Conservation (phyloP, 306 rosid genomes). For the Pachyrhizus erosus region DNA sequence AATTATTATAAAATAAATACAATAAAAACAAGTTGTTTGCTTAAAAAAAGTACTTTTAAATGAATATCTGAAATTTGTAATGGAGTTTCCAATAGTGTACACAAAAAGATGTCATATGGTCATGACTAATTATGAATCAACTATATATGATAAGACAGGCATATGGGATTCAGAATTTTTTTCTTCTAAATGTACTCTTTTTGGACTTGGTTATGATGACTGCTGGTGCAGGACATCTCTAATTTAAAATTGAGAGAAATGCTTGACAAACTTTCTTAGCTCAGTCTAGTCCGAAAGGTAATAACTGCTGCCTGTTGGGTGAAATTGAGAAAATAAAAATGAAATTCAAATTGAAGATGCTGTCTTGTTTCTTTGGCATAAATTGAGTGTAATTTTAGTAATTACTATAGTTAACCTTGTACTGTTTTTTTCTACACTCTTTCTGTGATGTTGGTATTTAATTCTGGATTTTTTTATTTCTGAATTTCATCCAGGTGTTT, state of each 20-base stretch:
- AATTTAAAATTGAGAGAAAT: neutral
- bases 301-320: neutral
- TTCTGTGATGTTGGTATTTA: slow-evolving; percentile 27
- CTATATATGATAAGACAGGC: neutral
- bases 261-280: neutral
- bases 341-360: neutral
- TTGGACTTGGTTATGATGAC: neutral
- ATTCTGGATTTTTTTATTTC: neutral
- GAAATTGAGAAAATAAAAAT: neutral
- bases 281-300: neutral
- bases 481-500: slow-evolving; percentile 69
- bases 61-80: neutral
- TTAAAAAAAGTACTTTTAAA: neutral
- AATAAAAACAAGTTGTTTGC: neutral
- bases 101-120: neutral
- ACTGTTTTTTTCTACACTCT: neutral
- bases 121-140: neutral
- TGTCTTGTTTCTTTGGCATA: slow-evolving; percentile 17
- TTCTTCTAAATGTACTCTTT: neutral
- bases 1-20: slow-evolving; percentile 3
- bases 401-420: slow-evolving; percentile 19
- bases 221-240: neutral
- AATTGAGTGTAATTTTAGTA: neutral
- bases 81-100: neutral
- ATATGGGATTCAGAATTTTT: neutral